These are phyloP conservation scores for Xylaria palmicola DNA, from an alignment of 495 filamentous ascomycete genomes.

Conservation along the genomic window DNA sequence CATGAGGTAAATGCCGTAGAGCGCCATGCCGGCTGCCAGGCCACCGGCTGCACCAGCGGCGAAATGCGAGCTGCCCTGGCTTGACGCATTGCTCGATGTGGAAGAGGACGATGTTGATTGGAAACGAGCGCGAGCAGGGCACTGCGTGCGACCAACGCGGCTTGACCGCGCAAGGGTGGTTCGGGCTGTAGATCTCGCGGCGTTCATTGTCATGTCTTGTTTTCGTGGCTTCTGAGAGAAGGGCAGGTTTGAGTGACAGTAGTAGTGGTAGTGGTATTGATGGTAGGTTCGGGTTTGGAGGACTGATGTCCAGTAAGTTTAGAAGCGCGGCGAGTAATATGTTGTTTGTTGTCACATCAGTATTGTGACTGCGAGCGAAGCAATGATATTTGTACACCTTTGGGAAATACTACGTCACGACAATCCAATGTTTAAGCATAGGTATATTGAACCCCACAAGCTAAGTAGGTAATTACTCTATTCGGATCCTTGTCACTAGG, in stretches of 20 bases:
- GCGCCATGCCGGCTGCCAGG: conserved; percentile 29
- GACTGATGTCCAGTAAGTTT: background rate
- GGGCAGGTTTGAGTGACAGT: too few species aligned
- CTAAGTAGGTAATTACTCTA: background rate
- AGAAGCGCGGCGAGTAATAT: background rate
- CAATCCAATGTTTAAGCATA: background rate
- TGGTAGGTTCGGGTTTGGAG: background rate
- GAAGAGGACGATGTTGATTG: conserved; percentile 47
- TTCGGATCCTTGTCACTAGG: background rate
- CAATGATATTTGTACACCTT: background rate
- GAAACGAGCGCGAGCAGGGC: conserved; percentile 35
- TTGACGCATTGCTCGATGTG: conserved; percentile 24
- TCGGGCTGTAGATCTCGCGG: conserved; percentile 3
- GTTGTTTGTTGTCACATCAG: background rate
- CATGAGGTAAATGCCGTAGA: conserved; percentile 57
- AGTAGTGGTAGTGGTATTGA: background rate
- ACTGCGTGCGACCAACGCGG: background rate
- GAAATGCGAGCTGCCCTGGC: conserved; percentile 43
- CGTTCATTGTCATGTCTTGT: conserved; percentile 7
- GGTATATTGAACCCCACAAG: background rate
- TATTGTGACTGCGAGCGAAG: background rate
- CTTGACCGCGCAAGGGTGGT: conserved; percentile 1
- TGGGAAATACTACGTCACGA: conserved; percentile 10
- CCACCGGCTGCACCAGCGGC: conserved; percentile 53
- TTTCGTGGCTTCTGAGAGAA: background rate